Conservation (phyloP, 805 yeast species). For the Kodamaea nitidulidarum region DNA sequence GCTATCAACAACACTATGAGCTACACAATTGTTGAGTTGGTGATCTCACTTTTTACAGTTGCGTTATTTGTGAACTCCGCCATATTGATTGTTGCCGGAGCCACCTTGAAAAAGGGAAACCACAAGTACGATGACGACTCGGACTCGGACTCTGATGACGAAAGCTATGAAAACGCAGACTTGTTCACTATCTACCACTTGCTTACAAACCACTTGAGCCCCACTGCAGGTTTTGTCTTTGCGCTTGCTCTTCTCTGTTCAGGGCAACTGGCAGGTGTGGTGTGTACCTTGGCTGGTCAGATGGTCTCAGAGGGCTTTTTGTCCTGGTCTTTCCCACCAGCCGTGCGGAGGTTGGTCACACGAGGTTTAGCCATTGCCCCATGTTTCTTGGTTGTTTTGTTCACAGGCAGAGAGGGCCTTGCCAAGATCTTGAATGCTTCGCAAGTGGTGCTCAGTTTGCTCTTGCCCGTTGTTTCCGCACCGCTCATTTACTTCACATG, state of each 20-base stretch:
- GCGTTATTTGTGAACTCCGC: slow-evolving; percentile 93
- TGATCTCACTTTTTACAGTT: slow-evolving; percentile 76
- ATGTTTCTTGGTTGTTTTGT: slow-evolving; percentile 67
- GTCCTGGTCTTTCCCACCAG: slow-evolving; percentile 76
- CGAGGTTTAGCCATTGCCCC: slow-evolving; percentile 83
- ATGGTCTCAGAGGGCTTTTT: slow-evolving; percentile 90
- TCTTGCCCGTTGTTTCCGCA: slow-evolving; percentile 83
- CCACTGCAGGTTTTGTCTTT: slow-evolving; percentile 83
- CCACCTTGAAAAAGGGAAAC: slow-evolving; percentile 52
- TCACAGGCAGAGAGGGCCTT: slow-evolving; percentile 79
- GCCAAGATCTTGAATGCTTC: slow-evolving; percentile 69
- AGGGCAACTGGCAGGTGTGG: slow-evolving; percentile 95
- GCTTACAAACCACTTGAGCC: slow-evolving; percentile 65
- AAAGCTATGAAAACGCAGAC: slow-evolving; percentile 59
- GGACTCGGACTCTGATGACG: slow-evolving; percentile 25
- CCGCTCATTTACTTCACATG: slow-evolving; percentile 83
- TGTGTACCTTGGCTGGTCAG: slow-evolving; percentile 90
- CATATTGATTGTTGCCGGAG: slow-evolving; percentile 86
- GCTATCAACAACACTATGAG: slow-evolving; percentile 79
- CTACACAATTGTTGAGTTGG: slow-evolving; percentile 77
- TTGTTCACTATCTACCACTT: slow-evolving; percentile 74
- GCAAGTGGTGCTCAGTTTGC: slow-evolving; percentile 77
- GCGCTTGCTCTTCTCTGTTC: slow-evolving; percentile 84
- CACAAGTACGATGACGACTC: slow-evolving; percentile 14
- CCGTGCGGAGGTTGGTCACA: slow-evolving; percentile 73